Evolutionary conservation across 108 stramenopile genomes (phyloP).

Genomic region (Cyclostephanos tholiformis): DNA sequence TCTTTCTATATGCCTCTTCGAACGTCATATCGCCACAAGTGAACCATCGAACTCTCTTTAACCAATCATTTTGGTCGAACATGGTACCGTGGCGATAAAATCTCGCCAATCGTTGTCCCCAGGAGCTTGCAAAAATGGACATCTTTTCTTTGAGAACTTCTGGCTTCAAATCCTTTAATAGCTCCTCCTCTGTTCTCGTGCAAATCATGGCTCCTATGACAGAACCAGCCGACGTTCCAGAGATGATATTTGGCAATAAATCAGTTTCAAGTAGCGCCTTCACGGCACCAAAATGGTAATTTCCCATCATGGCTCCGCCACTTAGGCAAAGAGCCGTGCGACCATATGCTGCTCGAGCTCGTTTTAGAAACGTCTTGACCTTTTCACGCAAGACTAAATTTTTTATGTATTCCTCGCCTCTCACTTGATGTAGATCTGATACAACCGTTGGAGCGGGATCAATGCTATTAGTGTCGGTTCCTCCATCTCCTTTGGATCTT

Average conservation of each 20-base stretch:
- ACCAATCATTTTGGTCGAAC: constrained; percentile 81
- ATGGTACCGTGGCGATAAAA: constrained; percentile 60
- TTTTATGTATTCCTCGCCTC: constrained; percentile 15
- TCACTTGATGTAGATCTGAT: constrained; percentile 1
- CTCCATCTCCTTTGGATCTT: constrained; percentile 28
- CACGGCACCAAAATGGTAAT: constrained; percentile 94
- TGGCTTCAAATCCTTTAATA: constrained; percentile 67
- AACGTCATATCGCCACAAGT: constrained; percentile 92
- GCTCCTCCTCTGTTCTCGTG: constrained; percentile 91
- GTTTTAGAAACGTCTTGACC: constrained; percentile 72
- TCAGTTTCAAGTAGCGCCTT: constrained; percentile 82
- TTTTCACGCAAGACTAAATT: constrained; percentile 55
- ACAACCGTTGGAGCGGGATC: constrained; percentile 8
- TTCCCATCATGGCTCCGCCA: constrained; percentile 95
- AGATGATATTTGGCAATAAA: constrained; percentile 91
- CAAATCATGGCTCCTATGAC: constrained; percentile 92
- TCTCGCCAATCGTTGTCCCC: constrained; percentile 63
- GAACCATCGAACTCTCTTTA: constrained; percentile 69
- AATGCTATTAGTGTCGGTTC: not conserved
- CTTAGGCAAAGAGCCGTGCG: constrained; percentile 93
- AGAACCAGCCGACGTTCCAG: constrained; percentile 94
- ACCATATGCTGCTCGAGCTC: constrained; percentile 95
- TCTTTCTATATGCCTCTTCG: constrained; percentile 95
- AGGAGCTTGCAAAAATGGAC: constrained; percentile 69
- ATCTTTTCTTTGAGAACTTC: constrained; percentile 59